Base-by-base conservation (phyloP, 2,329 filamentous ascomycete genomes). In the Phialophora expanda region DNA sequence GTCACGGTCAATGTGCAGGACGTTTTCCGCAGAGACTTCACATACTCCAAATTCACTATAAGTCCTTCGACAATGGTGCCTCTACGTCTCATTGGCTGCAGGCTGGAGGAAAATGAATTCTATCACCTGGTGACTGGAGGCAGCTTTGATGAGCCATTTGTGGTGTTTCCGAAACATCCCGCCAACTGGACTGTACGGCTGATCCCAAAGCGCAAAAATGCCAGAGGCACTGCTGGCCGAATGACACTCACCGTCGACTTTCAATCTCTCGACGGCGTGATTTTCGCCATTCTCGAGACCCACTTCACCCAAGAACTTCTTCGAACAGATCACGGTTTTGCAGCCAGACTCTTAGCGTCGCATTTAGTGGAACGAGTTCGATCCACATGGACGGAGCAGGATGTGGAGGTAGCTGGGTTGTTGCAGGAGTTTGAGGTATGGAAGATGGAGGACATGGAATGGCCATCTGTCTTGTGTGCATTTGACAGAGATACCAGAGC, bases 1-100 rank as follows among this genome's bases (percentile, higher is more conserved):
- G 83, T 99, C 3, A 93, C 94, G 2, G 95, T 99, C 68, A 98
- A 98, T 70, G 95, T 99, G 5, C 93, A 98, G 73, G 95, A 99
- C 72, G 87, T 96, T 30, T 98, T 98, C 82, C 96, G 97, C 75
- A 87, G 92, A 69, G 81, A 88, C 7, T 84, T 87, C 0, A 83
- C 98, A 0, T 95, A 95, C 74, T 97, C 93, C 0, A 89, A 90
- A 9, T 99, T 99, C 76, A 96, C 91, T 14, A 89, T 99, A 60
- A 93, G 92, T 12, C 93, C 93, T 0, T 90, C 92, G 0, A 91
- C 85, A 63, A 77, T 86, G 26, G 88, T 89, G 32, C 95, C 95
- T 0, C 77, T 98, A 9, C 86, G 90, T 3, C 80, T 99, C 6
- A 83, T 90, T 54, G 85, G 85, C 61, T 91, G 91, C 69, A 84